phyloP scores from a whole-genome alignment of 768 basidiomycete genomes.

The Trametes coccinea region DNA sequence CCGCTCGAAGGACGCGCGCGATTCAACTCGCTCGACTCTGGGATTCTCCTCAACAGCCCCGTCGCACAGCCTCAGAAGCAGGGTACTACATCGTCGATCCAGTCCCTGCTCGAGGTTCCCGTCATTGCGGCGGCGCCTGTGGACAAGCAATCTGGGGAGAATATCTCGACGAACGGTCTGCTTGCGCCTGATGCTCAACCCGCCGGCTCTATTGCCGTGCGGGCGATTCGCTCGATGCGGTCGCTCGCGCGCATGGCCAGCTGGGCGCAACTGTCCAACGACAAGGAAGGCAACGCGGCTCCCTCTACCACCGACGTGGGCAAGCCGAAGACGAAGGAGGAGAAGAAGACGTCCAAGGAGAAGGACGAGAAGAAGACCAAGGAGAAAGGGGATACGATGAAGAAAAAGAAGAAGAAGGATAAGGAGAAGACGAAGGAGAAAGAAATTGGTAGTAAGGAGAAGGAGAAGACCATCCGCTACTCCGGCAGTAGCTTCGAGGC shows the following conservation, averaged over 20 bases:
- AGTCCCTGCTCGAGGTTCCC: conserved; percentile 21
- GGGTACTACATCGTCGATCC: conserved; percentile 18
- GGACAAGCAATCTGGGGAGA: neutral
- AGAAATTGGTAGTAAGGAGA: conserved; percentile 30
- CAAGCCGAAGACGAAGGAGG: conserved; percentile 38
- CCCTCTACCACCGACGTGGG: conserved; percentile 26
- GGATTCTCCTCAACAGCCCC: conserved; percentile 38
- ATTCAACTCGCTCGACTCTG: conserved; percentile 64
- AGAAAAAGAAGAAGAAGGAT: conserved; percentile 40
- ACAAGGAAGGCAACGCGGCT: conserved; percentile 32
- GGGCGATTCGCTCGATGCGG: conserved; percentile 76
- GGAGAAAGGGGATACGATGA: conserved; percentile 34
- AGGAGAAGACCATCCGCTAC: conserved; percentile 38
- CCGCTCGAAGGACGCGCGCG: conserved; percentile 42
- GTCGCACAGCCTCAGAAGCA: conserved; percentile 18
- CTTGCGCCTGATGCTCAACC: conserved; percentile 24
- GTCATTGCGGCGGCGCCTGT: neutral
- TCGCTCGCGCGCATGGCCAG: conserved; percentile 71
- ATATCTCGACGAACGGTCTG: conserved; percentile 14
- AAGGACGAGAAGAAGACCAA: conserved; percentile 35
- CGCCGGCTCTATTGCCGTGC: conserved; percentile 69
- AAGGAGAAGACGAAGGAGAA: conserved; percentile 36
- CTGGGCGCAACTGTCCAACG: conserved; percentile 61
- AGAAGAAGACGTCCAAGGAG: conserved; percentile 32
- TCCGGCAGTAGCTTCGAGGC: conserved; percentile 71